Conservation (phyloP, 441 rosid species). For the Geranium incanum region DNA sequence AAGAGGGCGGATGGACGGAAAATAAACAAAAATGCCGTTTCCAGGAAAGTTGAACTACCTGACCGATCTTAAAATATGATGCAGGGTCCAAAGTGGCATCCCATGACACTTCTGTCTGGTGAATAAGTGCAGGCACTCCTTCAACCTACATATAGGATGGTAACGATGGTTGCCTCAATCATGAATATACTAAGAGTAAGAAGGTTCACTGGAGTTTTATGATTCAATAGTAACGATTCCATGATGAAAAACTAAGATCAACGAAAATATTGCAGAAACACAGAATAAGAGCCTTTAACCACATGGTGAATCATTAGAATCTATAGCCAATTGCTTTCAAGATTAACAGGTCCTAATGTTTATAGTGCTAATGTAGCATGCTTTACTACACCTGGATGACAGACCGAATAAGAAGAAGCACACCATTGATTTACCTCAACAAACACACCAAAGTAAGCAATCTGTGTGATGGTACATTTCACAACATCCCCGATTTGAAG, state of each 20-base stretch:
- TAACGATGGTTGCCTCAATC: slow-evolving; percentile 9
- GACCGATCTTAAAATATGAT: slow-evolving; percentile 71
- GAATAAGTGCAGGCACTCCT: slow-evolving; percentile 79
- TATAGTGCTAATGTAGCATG: neutral
- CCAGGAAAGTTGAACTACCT: slow-evolving; percentile 42
- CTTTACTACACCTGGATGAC: neutral
- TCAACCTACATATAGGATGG: slow-evolving; percentile 47
- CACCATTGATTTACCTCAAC: slow-evolving; percentile 53
- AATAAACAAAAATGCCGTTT: neutral
- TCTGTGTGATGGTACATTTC: slow-evolving; percentile 65
- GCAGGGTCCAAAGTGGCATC: slow-evolving; percentile 85
- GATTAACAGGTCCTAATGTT: neutral
- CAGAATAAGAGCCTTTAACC: neutral
- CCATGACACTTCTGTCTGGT: slow-evolving; percentile 92
- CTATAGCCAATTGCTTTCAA: neutral
- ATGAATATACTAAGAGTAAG: neutral
- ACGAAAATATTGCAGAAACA: neutral
- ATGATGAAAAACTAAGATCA: slow-evolving; percentile 4
- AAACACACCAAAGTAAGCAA: slow-evolving; percentile 73
- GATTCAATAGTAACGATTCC: neutral
- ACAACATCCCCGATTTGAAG: slow-evolving; percentile 87
- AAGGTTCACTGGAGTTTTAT: neutral
- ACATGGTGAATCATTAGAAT: neutral
- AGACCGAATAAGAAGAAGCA: neutral
- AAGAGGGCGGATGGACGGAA: neutral